phyloP scores from a whole-genome alignment of 2,329 filamentous ascomycete species.

The Kalaharituber pfeilii region DNA sequence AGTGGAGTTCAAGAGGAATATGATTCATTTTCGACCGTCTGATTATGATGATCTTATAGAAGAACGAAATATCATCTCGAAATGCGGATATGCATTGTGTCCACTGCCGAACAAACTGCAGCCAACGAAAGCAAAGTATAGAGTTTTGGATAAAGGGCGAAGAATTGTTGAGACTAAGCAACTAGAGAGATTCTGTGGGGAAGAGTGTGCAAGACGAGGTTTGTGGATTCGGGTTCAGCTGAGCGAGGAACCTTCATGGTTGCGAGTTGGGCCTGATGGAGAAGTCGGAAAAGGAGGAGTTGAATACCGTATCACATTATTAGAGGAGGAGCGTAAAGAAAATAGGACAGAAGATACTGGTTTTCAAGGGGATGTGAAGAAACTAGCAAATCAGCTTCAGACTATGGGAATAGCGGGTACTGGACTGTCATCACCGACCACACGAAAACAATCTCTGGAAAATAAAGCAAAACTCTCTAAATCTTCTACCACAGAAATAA shows the following conservation, averaged over 20 bases:
- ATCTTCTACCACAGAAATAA: not conserved
- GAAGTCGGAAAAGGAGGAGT: slow-evolving; percentile 12
- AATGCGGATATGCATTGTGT: slow-evolving; percentile 76
- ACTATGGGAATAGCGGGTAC: not conserved
- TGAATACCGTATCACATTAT: slow-evolving; percentile 6
- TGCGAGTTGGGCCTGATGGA: slow-evolving; percentile 41
- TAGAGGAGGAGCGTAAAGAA: not conserved
- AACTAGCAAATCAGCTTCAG: not conserved
- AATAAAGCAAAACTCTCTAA: not conserved
- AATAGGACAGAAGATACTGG: not conserved
- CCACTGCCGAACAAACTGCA: slow-evolving; percentile 35
- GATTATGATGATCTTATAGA: slow-evolving; percentile 81
- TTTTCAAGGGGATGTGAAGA: not conserved
- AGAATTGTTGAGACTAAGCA: slow-evolving; percentile 51
- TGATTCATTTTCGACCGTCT: slow-evolving; percentile 61
- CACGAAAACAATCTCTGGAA: not conserved
- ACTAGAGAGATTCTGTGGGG: slow-evolving; percentile 73
- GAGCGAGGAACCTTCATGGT: slow-evolving; percentile 68
- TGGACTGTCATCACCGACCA: not conserved
- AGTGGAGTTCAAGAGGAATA: slow-evolving; percentile 43
- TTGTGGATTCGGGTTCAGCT: slow-evolving; percentile 82
- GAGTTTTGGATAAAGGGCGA: slow-evolving; percentile 30
- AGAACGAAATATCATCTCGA: slow-evolving; percentile 68
- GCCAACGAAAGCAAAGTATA: slow-evolving; percentile 37
- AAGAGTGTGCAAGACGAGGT: slow-evolving; percentile 58